Evolutionary conservation across 169 alveolate species (phyloP).

Genomic region (Plasmodium cynomolgi): DNA sequence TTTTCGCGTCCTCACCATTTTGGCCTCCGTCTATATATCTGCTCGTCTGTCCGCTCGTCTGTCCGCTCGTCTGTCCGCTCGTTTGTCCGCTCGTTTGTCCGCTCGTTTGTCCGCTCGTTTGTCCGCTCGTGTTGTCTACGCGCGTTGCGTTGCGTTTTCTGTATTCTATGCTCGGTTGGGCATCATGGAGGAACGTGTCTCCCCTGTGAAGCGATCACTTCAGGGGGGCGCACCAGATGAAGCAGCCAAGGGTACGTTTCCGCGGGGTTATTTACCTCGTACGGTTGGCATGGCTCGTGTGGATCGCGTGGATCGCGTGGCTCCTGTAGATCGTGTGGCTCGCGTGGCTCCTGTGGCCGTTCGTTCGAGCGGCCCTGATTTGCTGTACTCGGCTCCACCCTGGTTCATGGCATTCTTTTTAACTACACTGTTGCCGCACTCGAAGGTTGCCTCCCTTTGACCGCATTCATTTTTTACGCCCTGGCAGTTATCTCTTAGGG

Average conservation of each 20-base stretch:
- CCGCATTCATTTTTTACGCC: not conserved
- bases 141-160: too few species aligned
- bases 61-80: not conserved
- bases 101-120: too few species aligned
- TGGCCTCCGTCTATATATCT: not conserved
- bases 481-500: not conserved
- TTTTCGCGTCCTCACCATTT: constrained; percentile 68
- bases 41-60: not conserved
- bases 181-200: not conserved
- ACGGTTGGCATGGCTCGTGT: not conserved
- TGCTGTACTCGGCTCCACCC: not conserved
- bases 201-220: not conserved
- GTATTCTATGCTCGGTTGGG: not conserved
- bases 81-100: too few species aligned
- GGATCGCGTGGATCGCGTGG: not conserved
- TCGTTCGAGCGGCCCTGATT: not conserved
- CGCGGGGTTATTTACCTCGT: not conserved
- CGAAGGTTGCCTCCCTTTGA: not conserved
- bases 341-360: not conserved
- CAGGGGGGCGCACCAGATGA: not conserved
- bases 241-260: not conserved
- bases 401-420: not conserved
- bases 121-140: not conserved
- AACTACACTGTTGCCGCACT: not conserved
- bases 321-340: too few species aligned